Conservation (phyloP, 1,139 yeast genomes). For the Candida albicans region DNA sequence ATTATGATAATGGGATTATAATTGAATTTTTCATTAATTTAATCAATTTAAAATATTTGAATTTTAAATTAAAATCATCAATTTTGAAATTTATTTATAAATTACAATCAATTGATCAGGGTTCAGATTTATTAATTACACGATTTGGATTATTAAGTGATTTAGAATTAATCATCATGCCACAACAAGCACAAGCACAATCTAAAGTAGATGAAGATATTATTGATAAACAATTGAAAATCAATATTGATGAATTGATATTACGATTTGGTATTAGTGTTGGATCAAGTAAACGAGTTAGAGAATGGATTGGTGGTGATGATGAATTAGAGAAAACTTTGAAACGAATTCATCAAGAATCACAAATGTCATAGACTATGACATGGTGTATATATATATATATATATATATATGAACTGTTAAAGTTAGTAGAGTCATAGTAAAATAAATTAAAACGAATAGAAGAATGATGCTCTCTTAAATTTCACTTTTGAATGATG, state of each 20-base stretch:
- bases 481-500: no score
- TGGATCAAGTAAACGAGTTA: slow-evolving; percentile 51
- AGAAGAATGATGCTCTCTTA: no score
- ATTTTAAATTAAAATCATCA: slow-evolving; percentile 36
- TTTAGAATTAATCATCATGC: slow-evolving; percentile 42
- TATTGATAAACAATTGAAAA: slow-evolving; percentile 33
- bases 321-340: slow-evolving; percentile 45
- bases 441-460: no score
- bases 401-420: no score
- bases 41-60: slow-evolving; percentile 48
- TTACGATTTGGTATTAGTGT: slow-evolving; percentile 45
- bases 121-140: slow-evolving; percentile 61
- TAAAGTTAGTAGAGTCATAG: no score
- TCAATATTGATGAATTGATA: slow-evolving; percentile 49
- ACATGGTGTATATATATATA: no score
- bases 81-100: slow-evolving; percentile 47
- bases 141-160: slow-evolving; percentile 59
- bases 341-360: slow-evolving; percentile 40
- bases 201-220: slow-evolving; percentile 18
- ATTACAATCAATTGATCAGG: slow-evolving; percentile 57
- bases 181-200: no score
- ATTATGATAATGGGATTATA: slow-evolving; percentile 49
- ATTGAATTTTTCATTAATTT: slow-evolving; percentile 69
- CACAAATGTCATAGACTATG: no score
- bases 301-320: slow-evolving; percentile 57